phyloP scores from a whole-genome alignment of 148 eudicot genomes.

The Pharnaceum exiguum region DNA sequence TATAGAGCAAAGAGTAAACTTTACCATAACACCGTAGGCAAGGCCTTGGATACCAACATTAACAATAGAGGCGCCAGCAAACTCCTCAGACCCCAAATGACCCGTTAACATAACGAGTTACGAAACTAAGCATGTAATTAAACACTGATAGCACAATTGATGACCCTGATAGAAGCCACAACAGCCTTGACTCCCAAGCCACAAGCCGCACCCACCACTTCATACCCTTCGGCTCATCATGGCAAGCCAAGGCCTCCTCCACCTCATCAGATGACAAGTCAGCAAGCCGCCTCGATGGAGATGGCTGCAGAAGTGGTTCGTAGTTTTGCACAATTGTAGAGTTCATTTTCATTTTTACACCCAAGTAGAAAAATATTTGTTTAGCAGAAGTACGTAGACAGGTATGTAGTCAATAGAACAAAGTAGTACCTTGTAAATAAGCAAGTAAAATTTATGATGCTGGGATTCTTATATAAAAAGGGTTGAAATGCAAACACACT shows the following conservation, averaged over 20 bases:
- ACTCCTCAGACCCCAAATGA: slow-evolving; percentile 37
- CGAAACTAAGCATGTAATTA: slow-evolving; percentile 54
- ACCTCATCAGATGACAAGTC: slow-evolving; percentile 31
- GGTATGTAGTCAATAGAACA: too few species aligned
- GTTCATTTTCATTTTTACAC: too few species aligned
- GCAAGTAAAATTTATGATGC: too few species aligned
- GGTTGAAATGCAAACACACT: too few species aligned
- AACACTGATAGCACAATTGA: slow-evolving; percentile 47
- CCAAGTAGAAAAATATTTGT: too few species aligned
- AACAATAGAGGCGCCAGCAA: slow-evolving; percentile 47
- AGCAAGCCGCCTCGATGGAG: too few species aligned
- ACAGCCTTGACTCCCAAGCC: slow-evolving; percentile 51
- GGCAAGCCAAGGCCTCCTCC: slow-evolving; percentile 40
- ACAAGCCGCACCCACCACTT: slow-evolving; percentile 42
- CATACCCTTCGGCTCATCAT: slow-evolving; percentile 33
- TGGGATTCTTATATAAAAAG: too few species aligned
- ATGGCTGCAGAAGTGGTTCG: too few species aligned
- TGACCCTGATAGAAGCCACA: slow-evolving; percentile 57
- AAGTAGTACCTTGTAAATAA: too few species aligned
- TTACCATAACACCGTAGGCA: slow-evolving; percentile 46
- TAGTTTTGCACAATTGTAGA: too few species aligned
- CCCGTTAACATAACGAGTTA: slow-evolving; percentile 40
- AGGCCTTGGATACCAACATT: slow-evolving; percentile 46
- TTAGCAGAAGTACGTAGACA: too few species aligned
- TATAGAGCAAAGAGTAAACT: background rate